Evolutionary conservation across 1,139 yeast genomes (phyloP), one percentile per base, ranked within the genome.

Genomic region (Candida freyschussii): DNA sequence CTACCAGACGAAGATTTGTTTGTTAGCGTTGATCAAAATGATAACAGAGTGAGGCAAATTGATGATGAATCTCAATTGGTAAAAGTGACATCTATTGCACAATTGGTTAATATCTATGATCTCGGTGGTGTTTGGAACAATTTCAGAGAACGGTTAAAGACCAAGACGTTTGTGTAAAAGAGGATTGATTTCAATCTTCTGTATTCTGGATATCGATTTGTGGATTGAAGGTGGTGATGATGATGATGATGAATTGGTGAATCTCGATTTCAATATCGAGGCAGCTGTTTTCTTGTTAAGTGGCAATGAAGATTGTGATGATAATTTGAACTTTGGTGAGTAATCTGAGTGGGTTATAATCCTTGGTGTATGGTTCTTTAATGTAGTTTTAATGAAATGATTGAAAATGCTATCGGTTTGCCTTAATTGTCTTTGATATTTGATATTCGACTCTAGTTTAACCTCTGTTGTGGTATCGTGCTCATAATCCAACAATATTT

Each of bases 91-190:
- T 58, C 63, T 11, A 65, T 75, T 41, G 63, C 60, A 1, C 78
- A 75, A 14, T 48, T 85, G 34, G 62, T 56, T 24, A 85, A 85
- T 48, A 62, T 79, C 7, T 84, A 85, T 53, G 95, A 85, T 48
- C 46, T 45, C 7, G 95, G 94, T 2, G 22, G 33, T 3, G 26
- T 38, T 10, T 26, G 32, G 45, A 27, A 9, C 4, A 50, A 50
- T 26, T 13, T 45, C 13, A 38, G 32, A 16, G 44, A 48, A 21
- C 18, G 46, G 10, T 27, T 35, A 25, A 19, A 47, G 20, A 7
- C 44, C 45, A 21, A 47, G 25, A 13, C 49, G 30, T 32, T 41
- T 44, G 17, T 30, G 29, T 3, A 47, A 26, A 3, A 45, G n/a
- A 15, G 44, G 44, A 14, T 34, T 32, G 4, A 47, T 29, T 8